These are phyloP conservation scores for Alternaria alternata DNA, from an alignment of 2,329 filamentous ascomycete genomes.

Conservation along the genomic window DNA sequence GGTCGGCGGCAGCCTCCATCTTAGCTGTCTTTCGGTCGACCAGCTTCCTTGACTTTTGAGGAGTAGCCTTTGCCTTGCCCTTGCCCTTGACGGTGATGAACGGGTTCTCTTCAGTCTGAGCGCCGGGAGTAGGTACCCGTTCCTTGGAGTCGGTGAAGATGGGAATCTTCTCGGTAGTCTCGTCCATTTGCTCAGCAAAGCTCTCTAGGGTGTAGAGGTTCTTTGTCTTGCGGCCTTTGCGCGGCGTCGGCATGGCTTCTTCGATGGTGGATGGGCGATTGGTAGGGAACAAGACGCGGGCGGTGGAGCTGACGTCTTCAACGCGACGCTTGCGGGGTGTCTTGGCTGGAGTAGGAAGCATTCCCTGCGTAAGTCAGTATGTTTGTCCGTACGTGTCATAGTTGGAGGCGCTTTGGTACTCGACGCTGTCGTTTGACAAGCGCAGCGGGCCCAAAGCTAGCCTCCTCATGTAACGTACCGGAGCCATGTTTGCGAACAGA, in stretches of 20 bases:
- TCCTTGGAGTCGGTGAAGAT: slow-evolving; percentile 86
- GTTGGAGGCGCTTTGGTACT: neutral
- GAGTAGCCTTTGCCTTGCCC: slow-evolving; percentile 56
- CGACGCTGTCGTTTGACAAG: slow-evolving; percentile 9
- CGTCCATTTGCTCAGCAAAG: slow-evolving; percentile 59
- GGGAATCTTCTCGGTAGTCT: slow-evolving; percentile 67
- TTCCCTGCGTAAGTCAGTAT: slow-evolving; percentile 50
- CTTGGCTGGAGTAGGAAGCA: slow-evolving; percentile 81
- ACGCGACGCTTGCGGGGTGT: slow-evolving; percentile 71
- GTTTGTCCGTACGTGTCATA: neutral
- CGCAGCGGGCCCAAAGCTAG: neutral
- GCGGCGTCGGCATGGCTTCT: slow-evolving; percentile 66
- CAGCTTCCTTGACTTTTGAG: slow-evolving; percentile 56
- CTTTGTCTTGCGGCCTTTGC: slow-evolving; percentile 65
- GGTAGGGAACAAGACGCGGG: slow-evolving; percentile 66
- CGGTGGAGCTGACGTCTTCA: slow-evolving; percentile 55
- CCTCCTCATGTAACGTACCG: slow-evolving; percentile 31
- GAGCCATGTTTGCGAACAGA: slow-evolving; percentile 34
- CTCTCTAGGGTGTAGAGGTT: slow-evolving; percentile 54
- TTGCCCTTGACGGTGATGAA: slow-evolving; percentile 67
- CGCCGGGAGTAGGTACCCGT: slow-evolving; percentile 71
- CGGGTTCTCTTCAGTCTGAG: slow-evolving; percentile 70
- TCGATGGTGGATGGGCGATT: slow-evolving; percentile 69
- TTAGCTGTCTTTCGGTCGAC: slow-evolving; percentile 66
- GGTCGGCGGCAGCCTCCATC: slow-evolving; percentile 69